Percentiles rank a stretch among this genome's conserved stretches.
Evolutionary conservation across 2,329 filamentous ascomycete species (phyloP).

Genomic region (Venturia asperata): DNA sequence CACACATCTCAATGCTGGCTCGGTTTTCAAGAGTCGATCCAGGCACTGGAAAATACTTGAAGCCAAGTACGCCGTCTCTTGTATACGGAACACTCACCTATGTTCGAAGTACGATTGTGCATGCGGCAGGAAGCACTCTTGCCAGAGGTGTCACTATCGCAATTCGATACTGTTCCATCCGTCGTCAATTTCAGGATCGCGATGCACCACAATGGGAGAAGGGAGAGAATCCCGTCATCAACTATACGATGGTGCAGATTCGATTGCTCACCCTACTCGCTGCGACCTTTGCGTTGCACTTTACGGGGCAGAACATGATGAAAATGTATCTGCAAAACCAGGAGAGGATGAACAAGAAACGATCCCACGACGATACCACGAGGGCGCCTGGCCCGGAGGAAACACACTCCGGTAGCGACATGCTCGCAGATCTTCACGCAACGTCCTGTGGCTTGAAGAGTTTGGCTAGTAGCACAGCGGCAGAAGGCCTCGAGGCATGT

Average conservation of each 20-base stretch:
- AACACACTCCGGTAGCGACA: conserved; percentile 35
- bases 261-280: conserved; percentile 65
- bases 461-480: conserved; percentile 62
- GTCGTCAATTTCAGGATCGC: conserved; percentile 69
- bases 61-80: conserved; percentile 59
- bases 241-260: conserved; percentile 77
- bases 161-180: conserved; percentile 64
- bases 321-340: conserved; percentile 65
- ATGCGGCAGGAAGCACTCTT: conserved; percentile 60
- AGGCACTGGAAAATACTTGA: conserved; percentile 59
- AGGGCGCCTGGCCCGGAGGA: conserved; percentile 53
- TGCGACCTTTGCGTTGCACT: conserved; percentile 67
- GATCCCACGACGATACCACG: conserved; percentile 46
- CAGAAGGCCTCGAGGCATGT: conserved; percentile 67
- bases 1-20: conserved; percentile 66
- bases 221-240: conserved; percentile 67
- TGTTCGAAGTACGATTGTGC: conserved; percentile 65
- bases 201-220: conserved; percentile 53
- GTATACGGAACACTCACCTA: conserved; percentile 72
- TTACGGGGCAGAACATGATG: conserved; percentile 72
- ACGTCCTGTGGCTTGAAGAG: conserved; percentile 72
- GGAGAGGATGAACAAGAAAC: conserved; percentile 51
- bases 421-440: conserved; percentile 64
- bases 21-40: conserved; percentile 55
- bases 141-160: conserved; percentile 73